These are phyloP conservation scores for Cutaneotrichosporon arboriforme DNA, from an alignment of 1,284 basidiomycete genomes.

Conservation along the genomic window DNA sequence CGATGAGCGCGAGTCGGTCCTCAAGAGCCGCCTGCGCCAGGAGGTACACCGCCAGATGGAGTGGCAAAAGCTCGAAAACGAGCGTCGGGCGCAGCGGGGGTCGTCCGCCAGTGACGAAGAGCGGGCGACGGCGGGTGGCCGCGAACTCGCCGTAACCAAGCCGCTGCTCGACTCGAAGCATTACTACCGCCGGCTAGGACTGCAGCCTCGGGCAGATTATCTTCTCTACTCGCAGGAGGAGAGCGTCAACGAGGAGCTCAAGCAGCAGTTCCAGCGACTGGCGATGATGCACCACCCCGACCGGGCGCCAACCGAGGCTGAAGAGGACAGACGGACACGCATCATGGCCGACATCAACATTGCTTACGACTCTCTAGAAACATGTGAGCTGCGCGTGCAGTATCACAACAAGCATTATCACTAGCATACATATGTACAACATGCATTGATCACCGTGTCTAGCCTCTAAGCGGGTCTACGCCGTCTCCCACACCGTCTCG, in stretches of 20 bases:
- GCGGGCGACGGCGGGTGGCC: background rate
- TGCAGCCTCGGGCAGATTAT: slow-evolving; percentile 5
- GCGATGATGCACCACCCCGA: slow-evolving; percentile 13
- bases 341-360: slow-evolving; percentile 11
- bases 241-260: slow-evolving; percentile 7
- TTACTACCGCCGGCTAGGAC: slow-evolving; percentile 12
- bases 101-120: background rate
- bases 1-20: background rate
- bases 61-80: background rate
- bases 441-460: slow-evolving; percentile 1
- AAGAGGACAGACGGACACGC: background rate
- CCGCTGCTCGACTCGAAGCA: slow-evolving; percentile 1
- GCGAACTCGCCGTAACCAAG: background rate
- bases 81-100: background rate
- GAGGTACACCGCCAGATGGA: background rate
- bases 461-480: background rate
- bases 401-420: slow-evolving; percentile 1
- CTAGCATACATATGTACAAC: slow-evolving; percentile 1
- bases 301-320: background rate
- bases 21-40: background rate
- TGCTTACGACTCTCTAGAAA: slow-evolving; percentile 13
- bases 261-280: slow-evolving; percentile 2
- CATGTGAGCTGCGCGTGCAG: slow-evolving; percentile 6
- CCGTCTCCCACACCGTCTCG: slow-evolving; percentile 55
- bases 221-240: slow-evolving; percentile 5